Percentiles rank a stretch among this genome's conserved stretches.
Evolutionary conservation across 1,139 yeast species (phyloP).

Genomic region (Lodderomyces jiufengensis): DNA sequence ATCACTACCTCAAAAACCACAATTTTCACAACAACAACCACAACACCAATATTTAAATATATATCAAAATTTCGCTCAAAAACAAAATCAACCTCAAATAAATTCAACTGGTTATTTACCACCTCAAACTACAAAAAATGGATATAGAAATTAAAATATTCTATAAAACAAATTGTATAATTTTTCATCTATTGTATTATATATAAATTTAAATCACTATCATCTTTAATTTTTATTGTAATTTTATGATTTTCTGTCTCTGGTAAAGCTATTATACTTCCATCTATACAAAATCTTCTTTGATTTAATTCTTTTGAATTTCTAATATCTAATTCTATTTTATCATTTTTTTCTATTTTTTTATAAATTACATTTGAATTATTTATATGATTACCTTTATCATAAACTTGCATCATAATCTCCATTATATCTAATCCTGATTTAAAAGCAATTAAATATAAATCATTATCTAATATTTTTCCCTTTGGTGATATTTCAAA

Average conservation of each 20-base stretch:
- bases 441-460: constrained; percentile 56
- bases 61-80: constrained; percentile 7
- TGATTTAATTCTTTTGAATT: constrained; percentile 17
- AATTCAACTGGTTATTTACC: constrained; percentile 14
- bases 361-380: constrained; percentile 45
- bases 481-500: constrained; percentile 76
- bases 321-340: constrained; percentile 24
- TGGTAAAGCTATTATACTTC: constrained; percentile 37
- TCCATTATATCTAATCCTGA: constrained; percentile 44
- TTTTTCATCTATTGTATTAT: constrained; percentile 7
- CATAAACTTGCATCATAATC: constrained; percentile 58
- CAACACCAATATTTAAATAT: constrained; percentile 6
- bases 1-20: constrained; percentile 4
- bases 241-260: constrained; percentile 20
- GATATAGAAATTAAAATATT: constrained; percentile 16
- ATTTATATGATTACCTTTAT: constrained; percentile 50
- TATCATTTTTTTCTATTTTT: constrained; percentile 23
- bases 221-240: constrained; percentile 18
- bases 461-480: constrained; percentile 41
- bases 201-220: constrained; percentile 23
- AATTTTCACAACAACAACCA: constrained; percentile 3
- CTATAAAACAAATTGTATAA: too few species aligned
- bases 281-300: constrained; percentile 55
- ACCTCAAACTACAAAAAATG: constrained; percentile 14
- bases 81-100: constrained; percentile 8